Base-by-base conservation (phyloP, 1,284 basidiomycete genomes). In the Leccinum variabile region DNA sequence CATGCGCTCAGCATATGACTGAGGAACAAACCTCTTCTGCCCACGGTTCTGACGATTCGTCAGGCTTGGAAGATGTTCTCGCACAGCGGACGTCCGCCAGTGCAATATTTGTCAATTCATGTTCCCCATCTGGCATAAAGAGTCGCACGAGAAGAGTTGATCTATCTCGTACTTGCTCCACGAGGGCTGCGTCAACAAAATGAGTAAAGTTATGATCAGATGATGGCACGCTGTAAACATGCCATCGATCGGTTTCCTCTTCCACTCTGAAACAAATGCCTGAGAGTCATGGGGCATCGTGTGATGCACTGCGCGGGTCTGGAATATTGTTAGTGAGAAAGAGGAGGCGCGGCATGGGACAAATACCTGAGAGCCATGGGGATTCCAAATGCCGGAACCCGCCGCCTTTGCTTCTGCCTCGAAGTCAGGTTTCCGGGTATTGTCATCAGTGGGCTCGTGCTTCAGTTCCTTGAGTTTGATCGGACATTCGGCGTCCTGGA, bases 101-200 rank as follows among this genome's bases (percentile, higher is more conserved):
- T 8, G 90, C 81, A 65, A 95, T 82, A 72, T 92, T 95, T 73
- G 89, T 82, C 65, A 95, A 81, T 78, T 96, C 95, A 72, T 99
- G 97, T 63, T 92, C 89, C 25, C 88, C 88, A 54, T 94, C 88
- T 37, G 94, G 90, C 78, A 98, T 86, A 55, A 98, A 80, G 52
- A 98, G 84, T 58, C 97, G 89, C 57, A 92, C 88, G 35, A 96
- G 91, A 41, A 98, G 81, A 57, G 94, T 96, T 49, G 91, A 91
- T 56, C 96, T 97, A 74, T 99, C 96, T 59, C 92, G 87, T 60
- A 98, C 95, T 76, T 93, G 90, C 78, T 99, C 97, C 64, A 99
- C 93, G 65, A 97, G 86, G 59, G 91, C 94, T 94, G 64, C 22
- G 56, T 55, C 52, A 49, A 59, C 16, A 60, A 59, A 32, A 49